Evolutionary conservation across 1,284 basidiomycete species (phyloP).

Genomic region (Coniferiporia sulphurascens): DNA sequence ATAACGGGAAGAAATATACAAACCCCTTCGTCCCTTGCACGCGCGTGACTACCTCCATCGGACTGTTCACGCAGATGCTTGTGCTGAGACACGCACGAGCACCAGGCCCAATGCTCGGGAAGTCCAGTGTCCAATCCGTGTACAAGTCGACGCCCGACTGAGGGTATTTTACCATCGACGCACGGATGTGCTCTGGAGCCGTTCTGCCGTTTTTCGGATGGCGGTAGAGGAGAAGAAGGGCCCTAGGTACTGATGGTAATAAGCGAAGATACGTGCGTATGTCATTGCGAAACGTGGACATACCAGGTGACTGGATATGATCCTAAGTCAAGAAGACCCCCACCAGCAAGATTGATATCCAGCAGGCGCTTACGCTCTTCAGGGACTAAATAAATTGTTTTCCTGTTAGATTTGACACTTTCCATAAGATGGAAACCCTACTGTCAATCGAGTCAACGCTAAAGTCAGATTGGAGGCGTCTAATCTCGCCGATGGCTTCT

Average conservation of each 20-base stretch:
- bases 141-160: constrained; percentile 17
- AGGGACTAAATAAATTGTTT: neutral
- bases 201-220: constrained; percentile 24
- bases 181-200: constrained; percentile 16
- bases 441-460: constrained; percentile 19
- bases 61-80: constrained; percentile 16
- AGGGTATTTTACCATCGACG: constrained; percentile 17
- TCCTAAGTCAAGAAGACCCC: constrained; percentile 39
- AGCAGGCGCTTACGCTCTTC: constrained; percentile 32
- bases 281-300: constrained; percentile 24
- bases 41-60: constrained; percentile 16
- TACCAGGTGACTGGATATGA: constrained; percentile 38
- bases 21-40: constrained; percentile 18
- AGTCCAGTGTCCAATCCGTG: constrained; percentile 18
- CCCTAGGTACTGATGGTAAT: constrained; percentile 35
- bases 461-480: constrained; percentile 22
- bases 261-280: constrained; percentile 24
- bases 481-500: constrained; percentile 21
- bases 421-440: neutral
- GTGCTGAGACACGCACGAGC: constrained; percentile 15
- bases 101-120: constrained; percentile 13
- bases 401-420: neutral
- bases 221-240: constrained; percentile 37
- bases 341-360: constrained; percentile 41
- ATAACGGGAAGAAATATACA: constrained; percentile 12